Evolutionary conservation across 495 filamentous ascomycete species (phyloP), one percentile per base, ranked within the genome.

Genomic region (Podospora fimiseda): DNA sequence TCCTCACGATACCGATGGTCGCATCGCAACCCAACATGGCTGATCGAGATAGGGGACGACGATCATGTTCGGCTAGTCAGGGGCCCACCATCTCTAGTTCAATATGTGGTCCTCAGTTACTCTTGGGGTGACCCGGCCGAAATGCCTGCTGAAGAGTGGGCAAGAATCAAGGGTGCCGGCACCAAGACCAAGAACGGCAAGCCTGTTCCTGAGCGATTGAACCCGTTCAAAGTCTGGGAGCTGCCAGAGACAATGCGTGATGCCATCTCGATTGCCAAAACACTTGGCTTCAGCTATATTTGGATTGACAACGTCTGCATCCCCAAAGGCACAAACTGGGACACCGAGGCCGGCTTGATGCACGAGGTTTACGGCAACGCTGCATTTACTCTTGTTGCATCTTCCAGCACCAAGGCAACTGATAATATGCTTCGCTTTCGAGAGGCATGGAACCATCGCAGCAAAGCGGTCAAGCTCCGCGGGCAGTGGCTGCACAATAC

Each of bases 221-320:
- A 50, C 15, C 55, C 56, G 2, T 67, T 67, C 22, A 14, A 36
- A 16, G 30, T 19, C 19, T 48, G 48, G 24, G 36, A 48, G 0
- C 52, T 67, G 0, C 62, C 64, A 1, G 56, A 62, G 20, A 62
- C 57, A 1, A 63, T 71, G 56, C 65, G 63, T 15, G 58, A 65
- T 20, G 65, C 67, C 36, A 61, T 66, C 14, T 11, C 7, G 13
- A 48, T 67, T 9, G 48, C 61, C 2, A 39, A 56, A 6, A 40
- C 55, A 1, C 48, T 70, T 4, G 56, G 56, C 0, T 57, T 58
- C 5, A 27, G 40, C 8, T 60, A 67, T 48, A 56, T 67, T 15
- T 67, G 64, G 64, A 65, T 67, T 23, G 64, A 67, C 48, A 65
- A 53, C 33, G 56, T 67, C 5, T 67, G 64, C 44, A 67, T 65